A percentile compares a stretch with the other conserved stretches of the same genome.
Conservation (phyloP, 2,329 filamentous ascomycete genomes). For the Penicillium freii region DNA sequence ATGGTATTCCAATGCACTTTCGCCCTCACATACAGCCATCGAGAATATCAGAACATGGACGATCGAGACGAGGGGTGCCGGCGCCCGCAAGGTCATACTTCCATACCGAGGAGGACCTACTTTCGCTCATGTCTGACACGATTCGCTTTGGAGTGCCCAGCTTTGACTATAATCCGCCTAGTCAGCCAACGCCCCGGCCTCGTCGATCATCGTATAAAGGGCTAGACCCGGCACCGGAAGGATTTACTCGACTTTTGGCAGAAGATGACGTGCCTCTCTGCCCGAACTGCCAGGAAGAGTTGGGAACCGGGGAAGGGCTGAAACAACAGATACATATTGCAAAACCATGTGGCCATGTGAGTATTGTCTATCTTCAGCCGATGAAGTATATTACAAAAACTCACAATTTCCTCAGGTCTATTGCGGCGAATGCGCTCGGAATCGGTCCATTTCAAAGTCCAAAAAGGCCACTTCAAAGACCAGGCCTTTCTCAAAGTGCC, state of each 20-base stretch:
- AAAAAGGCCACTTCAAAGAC: slow-evolving; percentile 34
- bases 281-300: slow-evolving; percentile 79
- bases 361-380: slow-evolving; percentile 37
- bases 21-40: background rate
- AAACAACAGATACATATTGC: slow-evolving; percentile 92
- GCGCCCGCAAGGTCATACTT: background rate
- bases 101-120: background rate
- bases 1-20: slow-evolving; percentile 3
- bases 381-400: background rate
- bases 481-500: slow-evolving; percentile 46
- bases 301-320: slow-evolving; percentile 67
- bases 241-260: slow-evolving; percentile 74
- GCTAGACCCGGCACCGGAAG: slow-evolving; percentile 64
- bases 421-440: slow-evolving; percentile 47
- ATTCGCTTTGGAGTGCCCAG: slow-evolving; percentile 6
- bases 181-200: background rate
- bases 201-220: slow-evolving; percentile 52
- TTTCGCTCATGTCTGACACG: background rate
- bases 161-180: slow-evolving; percentile 8
- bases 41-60: background rate
- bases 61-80: background rate
- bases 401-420: slow-evolving; percentile 41
- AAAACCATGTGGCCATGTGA: slow-evolving; percentile 86
- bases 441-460: slow-evolving; percentile 38
- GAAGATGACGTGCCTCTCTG: slow-evolving; percentile 76